phyloP scores from a whole-genome alignment of 2,329 filamentous ascomycete genomes.

The Penicillium sp. region DNA sequence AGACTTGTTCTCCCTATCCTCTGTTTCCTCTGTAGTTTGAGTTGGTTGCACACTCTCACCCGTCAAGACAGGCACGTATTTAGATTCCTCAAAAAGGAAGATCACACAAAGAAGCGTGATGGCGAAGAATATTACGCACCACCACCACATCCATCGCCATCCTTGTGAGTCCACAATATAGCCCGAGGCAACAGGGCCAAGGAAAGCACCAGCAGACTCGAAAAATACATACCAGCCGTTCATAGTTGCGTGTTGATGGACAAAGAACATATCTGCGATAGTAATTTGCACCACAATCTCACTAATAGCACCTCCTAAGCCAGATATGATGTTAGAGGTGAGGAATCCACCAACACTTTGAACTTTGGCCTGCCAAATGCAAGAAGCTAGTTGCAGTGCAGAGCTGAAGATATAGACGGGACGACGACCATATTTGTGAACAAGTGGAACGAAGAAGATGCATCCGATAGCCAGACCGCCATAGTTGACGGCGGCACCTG shows the following conservation, averaged over 20 bases:
- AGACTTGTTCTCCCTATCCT: background rate
- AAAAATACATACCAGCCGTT: slow-evolving; percentile 48
- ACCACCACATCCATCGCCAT: slow-evolving; percentile 56
- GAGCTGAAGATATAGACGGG: slow-evolving; percentile 48
- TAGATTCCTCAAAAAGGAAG: slow-evolving; percentile 49
- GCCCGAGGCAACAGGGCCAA: slow-evolving; percentile 35
- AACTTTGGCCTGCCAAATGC: slow-evolving; percentile 46
- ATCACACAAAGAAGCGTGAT: slow-evolving; percentile 41
- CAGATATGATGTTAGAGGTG: slow-evolving; percentile 42
- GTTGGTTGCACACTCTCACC: background rate
- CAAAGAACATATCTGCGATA: slow-evolving; percentile 49
- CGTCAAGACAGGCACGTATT: slow-evolving; percentile 10
- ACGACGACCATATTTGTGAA: slow-evolving; percentile 48
- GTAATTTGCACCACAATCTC: slow-evolving; percentile 49
- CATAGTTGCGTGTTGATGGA: slow-evolving; percentile 47
- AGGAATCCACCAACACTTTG: slow-evolving; percentile 43
- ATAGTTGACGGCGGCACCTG: slow-evolving; percentile 45
- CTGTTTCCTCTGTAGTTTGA: background rate
- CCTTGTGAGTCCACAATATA: slow-evolving; percentile 41
- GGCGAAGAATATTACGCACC: slow-evolving; percentile 43
- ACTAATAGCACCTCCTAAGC: slow-evolving; percentile 45
- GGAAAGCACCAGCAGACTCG: slow-evolving; percentile 30
- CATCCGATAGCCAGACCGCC: slow-evolving; percentile 44
- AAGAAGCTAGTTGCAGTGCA: slow-evolving; percentile 36
- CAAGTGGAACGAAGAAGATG: slow-evolving; percentile 47